Evolutionary conservation across 2,329 filamentous ascomycete genomes (phyloP).

Genomic region (Talaromyces rugulosus): DNA sequence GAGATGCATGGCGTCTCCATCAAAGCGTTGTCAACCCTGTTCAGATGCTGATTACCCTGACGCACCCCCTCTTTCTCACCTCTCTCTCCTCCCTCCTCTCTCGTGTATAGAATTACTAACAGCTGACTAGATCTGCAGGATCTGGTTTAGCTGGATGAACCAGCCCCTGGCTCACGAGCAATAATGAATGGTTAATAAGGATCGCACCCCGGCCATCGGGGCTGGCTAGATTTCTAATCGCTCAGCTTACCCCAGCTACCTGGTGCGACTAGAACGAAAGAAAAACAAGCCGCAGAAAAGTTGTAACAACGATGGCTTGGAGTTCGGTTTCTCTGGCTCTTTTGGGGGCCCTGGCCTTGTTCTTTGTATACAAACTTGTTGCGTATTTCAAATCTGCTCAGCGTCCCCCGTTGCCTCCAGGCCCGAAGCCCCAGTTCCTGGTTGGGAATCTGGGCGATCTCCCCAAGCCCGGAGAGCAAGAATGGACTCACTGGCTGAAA

Average conservation of each 20-base stretch:
- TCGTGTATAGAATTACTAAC: neutral
- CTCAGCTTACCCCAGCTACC: neutral
- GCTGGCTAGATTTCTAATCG: neutral
- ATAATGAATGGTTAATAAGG: neutral
- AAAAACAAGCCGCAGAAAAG: neutral
- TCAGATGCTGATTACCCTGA: neutral
- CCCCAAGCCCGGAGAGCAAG: constrained; percentile 34
- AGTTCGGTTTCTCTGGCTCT: neutral
- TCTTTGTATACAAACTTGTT: constrained; percentile 7
- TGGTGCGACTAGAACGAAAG: neutral
- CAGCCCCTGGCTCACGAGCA: neutral
- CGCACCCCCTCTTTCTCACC: neutral
- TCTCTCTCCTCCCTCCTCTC: neutral
- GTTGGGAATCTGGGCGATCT: constrained; percentile 51
- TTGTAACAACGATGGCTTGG: constrained; percentile 3
- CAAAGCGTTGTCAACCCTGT: neutral
- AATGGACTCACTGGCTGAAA: constrained; percentile 42
- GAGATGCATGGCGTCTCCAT: neutral
- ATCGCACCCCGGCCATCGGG: neutral
- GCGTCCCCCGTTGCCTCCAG: constrained; percentile 37
- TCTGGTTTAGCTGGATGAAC: neutral
- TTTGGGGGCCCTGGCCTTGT: constrained; percentile 4
- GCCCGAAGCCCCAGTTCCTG: constrained; percentile 46
- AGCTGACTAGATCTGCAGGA: neutral
- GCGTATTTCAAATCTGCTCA: constrained; percentile 6